Percentiles rank a stretch among this genome's conserved stretches.
Evolutionary conservation across 23 red algal genomes (phyloP).

Genomic region (Gracilaria gracilis): DNA sequence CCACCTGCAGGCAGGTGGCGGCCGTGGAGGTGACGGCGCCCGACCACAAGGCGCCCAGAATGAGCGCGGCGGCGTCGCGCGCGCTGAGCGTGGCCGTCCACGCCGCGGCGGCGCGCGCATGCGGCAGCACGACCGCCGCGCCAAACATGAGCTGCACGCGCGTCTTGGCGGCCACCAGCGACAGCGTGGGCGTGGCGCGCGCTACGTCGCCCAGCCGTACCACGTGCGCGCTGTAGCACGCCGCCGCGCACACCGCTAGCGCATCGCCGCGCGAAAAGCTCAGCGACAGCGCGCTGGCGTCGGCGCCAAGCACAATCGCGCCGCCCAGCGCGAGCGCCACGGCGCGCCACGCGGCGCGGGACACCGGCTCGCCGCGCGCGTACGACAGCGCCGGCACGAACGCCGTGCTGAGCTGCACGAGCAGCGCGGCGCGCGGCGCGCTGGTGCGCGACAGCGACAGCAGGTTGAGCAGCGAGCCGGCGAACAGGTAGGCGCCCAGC

Average conservation of each 20-base stretch:
- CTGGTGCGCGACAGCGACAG: slow-evolving; percentile 49
- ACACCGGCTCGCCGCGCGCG: slow-evolving; percentile 24
- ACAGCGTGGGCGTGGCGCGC: not conserved
- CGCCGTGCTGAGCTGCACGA: slow-evolving; percentile 73
- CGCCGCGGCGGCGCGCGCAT: not conserved
- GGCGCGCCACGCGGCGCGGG: not conserved
- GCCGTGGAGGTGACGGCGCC: slow-evolving; percentile 42
- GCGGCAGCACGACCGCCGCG: not conserved
- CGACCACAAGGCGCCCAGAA: slow-evolving; percentile 38
- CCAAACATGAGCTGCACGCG: slow-evolving; percentile 45
- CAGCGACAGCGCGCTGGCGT: not conserved
- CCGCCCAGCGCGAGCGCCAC: slow-evolving; percentile 26
- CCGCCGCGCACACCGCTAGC: slow-evolving; percentile 6
- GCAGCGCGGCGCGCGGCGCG: slow-evolving; percentile 67
- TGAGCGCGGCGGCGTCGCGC: not conserved
- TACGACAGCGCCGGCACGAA: slow-evolving; percentile 45
- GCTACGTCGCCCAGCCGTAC: slow-evolving; percentile 6
- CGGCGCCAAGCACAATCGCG: not conserved
- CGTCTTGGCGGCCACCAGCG: slow-evolving; percentile 66
- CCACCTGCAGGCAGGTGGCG: slow-evolving; percentile 67
- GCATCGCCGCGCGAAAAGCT: slow-evolving; percentile 35
- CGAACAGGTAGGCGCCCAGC: slow-evolving; percentile 66
- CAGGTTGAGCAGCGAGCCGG: slow-evolving; percentile 57
- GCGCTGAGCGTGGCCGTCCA: no score
- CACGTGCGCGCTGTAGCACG: slow-evolving; percentile 37